phyloP scores from a whole-genome alignment of 2,329 filamentous ascomycete genomes.

The Fusarium equiseti region DNA sequence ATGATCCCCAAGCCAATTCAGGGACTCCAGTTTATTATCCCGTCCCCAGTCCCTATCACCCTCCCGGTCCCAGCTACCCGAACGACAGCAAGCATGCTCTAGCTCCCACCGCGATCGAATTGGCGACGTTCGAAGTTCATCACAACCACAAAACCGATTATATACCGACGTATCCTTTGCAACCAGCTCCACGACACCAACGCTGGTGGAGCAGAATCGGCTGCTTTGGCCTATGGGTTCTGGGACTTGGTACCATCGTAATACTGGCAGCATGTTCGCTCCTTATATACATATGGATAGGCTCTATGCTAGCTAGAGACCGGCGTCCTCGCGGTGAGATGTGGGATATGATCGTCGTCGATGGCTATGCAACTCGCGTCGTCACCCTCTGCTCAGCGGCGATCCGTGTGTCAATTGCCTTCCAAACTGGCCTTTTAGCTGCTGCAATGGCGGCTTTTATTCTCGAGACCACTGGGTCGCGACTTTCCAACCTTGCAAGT shows the following conservation, averaged over 20 bases:
- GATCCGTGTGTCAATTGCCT: neutral
- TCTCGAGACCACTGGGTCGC: slow-evolving; percentile 1
- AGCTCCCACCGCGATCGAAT: neutral
- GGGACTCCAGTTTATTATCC: neutral
- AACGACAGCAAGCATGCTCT: neutral
- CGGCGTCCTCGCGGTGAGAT: neutral
- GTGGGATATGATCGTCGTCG: slow-evolving; percentile 17
- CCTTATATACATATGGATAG: slow-evolving; percentile 25
- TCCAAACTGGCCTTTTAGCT: slow-evolving; percentile 6
- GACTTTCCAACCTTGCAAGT: neutral
- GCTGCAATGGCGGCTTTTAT: slow-evolving; percentile 23
- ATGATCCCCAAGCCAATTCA: neutral
- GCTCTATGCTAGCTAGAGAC: neutral
- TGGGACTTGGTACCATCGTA: neutral
- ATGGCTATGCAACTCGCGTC: neutral
- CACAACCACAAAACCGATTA: neutral
- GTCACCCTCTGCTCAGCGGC: slow-evolving; percentile 22
- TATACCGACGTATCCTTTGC: neutral
- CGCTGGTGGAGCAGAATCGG: neutral
- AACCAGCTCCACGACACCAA: neutral
- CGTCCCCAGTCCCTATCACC: rapidly evolving
- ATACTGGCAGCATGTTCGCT: slow-evolving; percentile 7
- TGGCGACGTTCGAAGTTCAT: neutral
- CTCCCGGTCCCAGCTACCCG: neutral
- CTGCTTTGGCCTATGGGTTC: neutral